Base-by-base conservation (phyloP, 345 rosid genomes). In the Iberis pinnata region DNA sequence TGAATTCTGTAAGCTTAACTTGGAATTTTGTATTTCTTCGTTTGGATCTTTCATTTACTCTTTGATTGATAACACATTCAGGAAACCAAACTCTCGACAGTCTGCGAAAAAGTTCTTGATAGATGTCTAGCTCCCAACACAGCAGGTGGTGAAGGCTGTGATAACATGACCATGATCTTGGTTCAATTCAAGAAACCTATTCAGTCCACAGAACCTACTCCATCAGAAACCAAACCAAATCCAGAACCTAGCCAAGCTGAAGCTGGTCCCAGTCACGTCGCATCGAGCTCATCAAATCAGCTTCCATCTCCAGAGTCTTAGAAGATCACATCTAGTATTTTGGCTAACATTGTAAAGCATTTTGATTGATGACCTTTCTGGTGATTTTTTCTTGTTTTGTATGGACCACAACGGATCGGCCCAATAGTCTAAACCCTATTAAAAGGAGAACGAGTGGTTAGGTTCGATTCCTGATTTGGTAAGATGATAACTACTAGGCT, bases 131-230 rank as follows among this genome's bases (percentile, higher is more conserved):
- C 98, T 20, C 97, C 98, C 41, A 78, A 82, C 7, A 85, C 93
- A 6, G 73, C 76, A 18, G 61, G 75, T 7, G 97, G 97, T 10
- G 97, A 92, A 74, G 98, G 97, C 59, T 85, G 98, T 49, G 98
- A 92, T 74, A 88, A 92, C 66, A 92, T 92, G 98, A 92, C 98
- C 32, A 92, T 92, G 94, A 80, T 88, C 70, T 65, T 85, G 76
- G 90, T 92, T 49, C 97, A 81, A 65, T 81, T 92, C 73, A 85
- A 81, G 79, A 92, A 85, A 60, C 78, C 82, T 12, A 26, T 72
- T 51, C 57, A 61, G 53, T 31, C 68, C 11, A 3, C 42, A 6
- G 42, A 57, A 17, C 65, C 75, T 18, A 43, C 60, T 2, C 56
- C 72, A 27, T 75, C 84, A 15, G 61, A 49, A 29, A 60, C 80